Conservation (phyloP, 2,329 filamentous ascomycete species). For the Neonectria coccinea region DNA sequence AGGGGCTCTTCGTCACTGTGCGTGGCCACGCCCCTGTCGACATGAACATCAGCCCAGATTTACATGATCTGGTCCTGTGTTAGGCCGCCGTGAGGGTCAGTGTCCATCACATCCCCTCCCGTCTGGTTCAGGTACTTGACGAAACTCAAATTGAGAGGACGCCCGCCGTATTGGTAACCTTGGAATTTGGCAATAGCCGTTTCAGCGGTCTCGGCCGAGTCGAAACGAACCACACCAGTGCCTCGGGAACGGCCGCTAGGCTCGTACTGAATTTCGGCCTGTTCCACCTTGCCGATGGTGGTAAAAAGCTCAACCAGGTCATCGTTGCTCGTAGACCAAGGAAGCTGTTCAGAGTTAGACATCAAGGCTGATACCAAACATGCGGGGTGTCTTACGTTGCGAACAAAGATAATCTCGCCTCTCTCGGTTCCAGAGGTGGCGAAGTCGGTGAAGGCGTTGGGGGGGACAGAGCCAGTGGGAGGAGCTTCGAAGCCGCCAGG, state of each 20-base stretch:
- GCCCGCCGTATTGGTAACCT: slow-evolving; percentile 95
- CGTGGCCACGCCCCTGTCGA: slow-evolving; percentile 24
- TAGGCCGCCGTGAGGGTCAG: slow-evolving; percentile 77
- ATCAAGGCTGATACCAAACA: not conserved
- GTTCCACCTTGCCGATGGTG: slow-evolving; percentile 97
- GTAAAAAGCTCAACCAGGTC: slow-evolving; percentile 96
- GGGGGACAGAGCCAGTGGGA: slow-evolving; percentile 63
- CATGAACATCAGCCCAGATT: slow-evolving; percentile 32
- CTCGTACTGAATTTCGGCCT: slow-evolving; percentile 99
- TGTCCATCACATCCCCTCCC: slow-evolving; percentile 82
- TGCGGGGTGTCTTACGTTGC: slow-evolving; percentile 78
- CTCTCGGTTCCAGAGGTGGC: slow-evolving; percentile 89
- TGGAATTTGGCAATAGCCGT: slow-evolving; percentile 98
- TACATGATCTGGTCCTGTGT: slow-evolving; percentile 99
- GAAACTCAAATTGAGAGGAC: slow-evolving; percentile 91
- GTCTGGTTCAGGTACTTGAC: slow-evolving; percentile 88
- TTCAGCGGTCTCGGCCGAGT: slow-evolving; percentile 83
- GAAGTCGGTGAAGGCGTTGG: slow-evolving; percentile 94
- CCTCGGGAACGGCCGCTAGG: slow-evolving; percentile 94
- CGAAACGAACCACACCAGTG: slow-evolving; percentile 96
- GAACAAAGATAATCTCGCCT: slow-evolving; percentile 89
- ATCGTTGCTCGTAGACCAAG: slow-evolving; percentile 99
- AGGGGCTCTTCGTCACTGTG: slow-evolving; percentile 19
- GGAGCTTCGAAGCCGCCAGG: slow-evolving; percentile 61
- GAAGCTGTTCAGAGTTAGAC: slow-evolving; percentile 71